These are phyloP conservation scores for Cryoendolithus antarcticus DNA, from an alignment of 2,329 filamentous ascomycete species.

Conservation along the genomic window DNA sequence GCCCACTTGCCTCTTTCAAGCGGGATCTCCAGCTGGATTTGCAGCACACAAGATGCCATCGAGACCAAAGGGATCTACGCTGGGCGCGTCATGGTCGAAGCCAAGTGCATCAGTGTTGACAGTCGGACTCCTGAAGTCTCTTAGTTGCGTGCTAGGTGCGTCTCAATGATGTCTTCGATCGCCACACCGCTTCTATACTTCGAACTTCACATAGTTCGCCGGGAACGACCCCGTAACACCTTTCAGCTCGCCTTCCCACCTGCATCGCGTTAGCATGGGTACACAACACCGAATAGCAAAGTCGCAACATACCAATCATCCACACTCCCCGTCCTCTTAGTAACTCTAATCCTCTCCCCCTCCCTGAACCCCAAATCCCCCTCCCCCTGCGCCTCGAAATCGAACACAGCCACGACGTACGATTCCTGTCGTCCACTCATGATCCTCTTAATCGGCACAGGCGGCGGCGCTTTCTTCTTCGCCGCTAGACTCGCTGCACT, in stretches of 20 bases:
- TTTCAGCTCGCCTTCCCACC: slow-evolving; percentile 59
- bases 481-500: slow-evolving; percentile 19
- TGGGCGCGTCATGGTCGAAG: slow-evolving; percentile 74
- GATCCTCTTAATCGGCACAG: slow-evolving; percentile 51
- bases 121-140: no score
- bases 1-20: no score
- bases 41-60: slow-evolving; percentile 49
- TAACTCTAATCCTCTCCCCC: slow-evolving; percentile 63
- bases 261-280: no score
- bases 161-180: no score
- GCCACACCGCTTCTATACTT: not conserved
- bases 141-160: no score
- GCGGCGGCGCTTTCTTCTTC: slow-evolving; percentile 68
- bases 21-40: no score
- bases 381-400: slow-evolving; percentile 56
- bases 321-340: slow-evolving; percentile 66
- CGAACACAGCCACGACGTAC: slow-evolving; percentile 53
- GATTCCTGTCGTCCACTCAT: slow-evolving; percentile 33
- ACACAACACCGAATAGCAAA: no score
- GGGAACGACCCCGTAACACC: slow-evolving; percentile 63
- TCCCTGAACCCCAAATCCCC: slow-evolving; percentile 65
- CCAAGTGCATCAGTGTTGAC: slow-evolving; percentile 75
- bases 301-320: slow-evolving; percentile 57
- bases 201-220: slow-evolving; percentile 54
- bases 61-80: slow-evolving; percentile 79